Conservation (phyloP, 2,329 filamentous ascomycete species). For the Keithomyces neogunnii region DNA sequence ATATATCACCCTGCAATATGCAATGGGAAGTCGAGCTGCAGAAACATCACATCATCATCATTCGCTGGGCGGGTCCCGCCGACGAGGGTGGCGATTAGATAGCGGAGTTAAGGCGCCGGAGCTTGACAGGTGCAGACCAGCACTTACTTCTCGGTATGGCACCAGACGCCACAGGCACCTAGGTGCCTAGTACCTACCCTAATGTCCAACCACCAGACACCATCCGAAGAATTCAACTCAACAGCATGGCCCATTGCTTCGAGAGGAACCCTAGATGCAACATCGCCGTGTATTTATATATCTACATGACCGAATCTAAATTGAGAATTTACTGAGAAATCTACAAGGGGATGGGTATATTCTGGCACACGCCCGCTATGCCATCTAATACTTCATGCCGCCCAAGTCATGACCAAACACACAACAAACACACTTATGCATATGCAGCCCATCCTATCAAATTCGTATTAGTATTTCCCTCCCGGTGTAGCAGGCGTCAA, state of each 20-base stretch:
- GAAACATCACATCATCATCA: not conserved
- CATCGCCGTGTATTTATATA: too few relatives aligned
- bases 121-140: too few relatives aligned
- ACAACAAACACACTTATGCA: slow-evolving; percentile 20
- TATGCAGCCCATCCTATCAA: slow-evolving; percentile 36
- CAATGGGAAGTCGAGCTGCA: not conserved
- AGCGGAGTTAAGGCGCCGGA: too few relatives aligned
- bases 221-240: too few relatives aligned
- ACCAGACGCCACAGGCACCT: too few relatives aligned
- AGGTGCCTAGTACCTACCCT: too few relatives aligned
- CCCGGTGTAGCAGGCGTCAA: not conserved
- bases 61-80: not conserved
- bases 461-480: slow-evolving; percentile 13
- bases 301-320: not conserved
- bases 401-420: not conserved
- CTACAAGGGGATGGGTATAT: not conserved
- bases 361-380: not conserved
- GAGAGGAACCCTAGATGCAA: too few relatives aligned
- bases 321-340: not conserved
- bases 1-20: not conserved
- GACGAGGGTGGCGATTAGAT: too few relatives aligned
- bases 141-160: too few relatives aligned
- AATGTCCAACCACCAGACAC: too few relatives aligned
- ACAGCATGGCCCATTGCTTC: too few relatives aligned
- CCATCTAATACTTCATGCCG: not conserved